Evolutionary conservation across 768 basidiomycete genomes (phyloP).

Genomic region (Pholiota molesta): DNA sequence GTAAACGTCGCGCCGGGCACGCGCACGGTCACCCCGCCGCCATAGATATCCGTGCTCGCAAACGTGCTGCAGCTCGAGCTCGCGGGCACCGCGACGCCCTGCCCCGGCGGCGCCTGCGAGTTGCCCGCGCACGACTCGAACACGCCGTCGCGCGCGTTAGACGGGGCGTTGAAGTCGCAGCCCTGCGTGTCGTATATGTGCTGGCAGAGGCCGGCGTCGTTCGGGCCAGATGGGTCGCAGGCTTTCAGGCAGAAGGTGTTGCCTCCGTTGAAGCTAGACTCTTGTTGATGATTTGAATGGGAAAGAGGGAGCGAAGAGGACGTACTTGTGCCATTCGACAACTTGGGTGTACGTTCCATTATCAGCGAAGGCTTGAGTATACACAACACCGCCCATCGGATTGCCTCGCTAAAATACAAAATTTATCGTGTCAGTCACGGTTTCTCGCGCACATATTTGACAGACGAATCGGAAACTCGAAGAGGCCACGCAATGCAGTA

Average conservation of each 20-base stretch:
- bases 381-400: slow-evolving; percentile 63
- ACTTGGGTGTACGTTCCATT: slow-evolving; percentile 52
- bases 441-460: slow-evolving; percentile 1
- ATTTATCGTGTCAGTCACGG: slow-evolving; percentile 11
- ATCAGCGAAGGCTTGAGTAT: slow-evolving; percentile 51
- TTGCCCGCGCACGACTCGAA: slow-evolving; percentile 71
- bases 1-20: slow-evolving; percentile 1
- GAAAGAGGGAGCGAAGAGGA: slow-evolving; percentile 5
- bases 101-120: slow-evolving; percentile 63
- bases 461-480: slow-evolving; percentile 11
- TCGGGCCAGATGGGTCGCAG: slow-evolving; percentile 32
- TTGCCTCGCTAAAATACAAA: slow-evolving; percentile 58
- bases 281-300: background rate
- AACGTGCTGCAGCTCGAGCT: slow-evolving; percentile 39
- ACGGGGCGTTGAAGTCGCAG: slow-evolving; percentile 72
- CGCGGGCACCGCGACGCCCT: slow-evolving; percentile 39
- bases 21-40: background rate
- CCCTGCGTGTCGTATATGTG: slow-evolving; percentile 79
- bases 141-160: slow-evolving; percentile 53
- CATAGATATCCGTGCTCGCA: slow-evolving; percentile 30
- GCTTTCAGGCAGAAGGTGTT: slow-evolving; percentile 17
- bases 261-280: slow-evolving; percentile 64
- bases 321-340: slow-evolving; percentile 72
- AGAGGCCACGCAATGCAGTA: slow-evolving; percentile 40
- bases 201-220: slow-evolving; percentile 60